Percentiles rank a stretch among this genome's conserved stretches.
These are phyloP conservation scores for Scleromitrula shiraiana DNA, from an alignment of 2,329 filamentous ascomycete species.

Conservation along the genomic window DNA sequence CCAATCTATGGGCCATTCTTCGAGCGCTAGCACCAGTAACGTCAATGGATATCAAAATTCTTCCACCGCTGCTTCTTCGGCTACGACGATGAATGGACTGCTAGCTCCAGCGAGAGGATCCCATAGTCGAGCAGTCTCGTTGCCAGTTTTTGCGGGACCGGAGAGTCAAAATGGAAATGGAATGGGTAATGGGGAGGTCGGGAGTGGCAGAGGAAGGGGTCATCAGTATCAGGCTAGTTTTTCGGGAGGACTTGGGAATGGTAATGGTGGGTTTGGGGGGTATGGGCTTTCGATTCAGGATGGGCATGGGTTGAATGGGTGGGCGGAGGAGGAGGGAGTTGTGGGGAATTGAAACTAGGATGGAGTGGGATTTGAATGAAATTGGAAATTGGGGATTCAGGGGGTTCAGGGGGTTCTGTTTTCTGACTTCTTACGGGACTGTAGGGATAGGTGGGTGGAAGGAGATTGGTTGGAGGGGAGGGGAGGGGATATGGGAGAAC, in stretches of 20 bases:
- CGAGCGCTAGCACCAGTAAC: constrained; percentile 56
- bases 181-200: constrained; percentile 36
- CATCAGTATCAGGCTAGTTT: constrained; percentile 61
- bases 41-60: constrained; percentile 40
- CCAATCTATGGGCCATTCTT: constrained; percentile 52
- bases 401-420: no score
- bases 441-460: no score
- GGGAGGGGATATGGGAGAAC: no score
- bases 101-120: constrained; percentile 62
- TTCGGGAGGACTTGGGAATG: constrained; percentile 26
- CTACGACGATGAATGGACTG: constrained; percentile 68
- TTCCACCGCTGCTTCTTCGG: constrained; percentile 39
- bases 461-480: no score
- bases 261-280: constrained; percentile 29
- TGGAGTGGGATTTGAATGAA: no score
- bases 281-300: constrained; percentile 57
- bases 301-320: constrained; percentile 53
- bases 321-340: constrained; percentile 52
- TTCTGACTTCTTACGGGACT: no score
- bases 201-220: constrained; percentile 40
- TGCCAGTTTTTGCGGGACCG: constrained; percentile 63
- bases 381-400: no score
- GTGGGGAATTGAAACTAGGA: constrained; percentile 27
- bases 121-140: constrained; percentile 69
- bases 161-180: constrained; percentile 29